These are phyloP conservation scores for Trichosporon sp. DNA, from an alignment of 1,284 basidiomycete genomes.

Conservation along the genomic window DNA sequence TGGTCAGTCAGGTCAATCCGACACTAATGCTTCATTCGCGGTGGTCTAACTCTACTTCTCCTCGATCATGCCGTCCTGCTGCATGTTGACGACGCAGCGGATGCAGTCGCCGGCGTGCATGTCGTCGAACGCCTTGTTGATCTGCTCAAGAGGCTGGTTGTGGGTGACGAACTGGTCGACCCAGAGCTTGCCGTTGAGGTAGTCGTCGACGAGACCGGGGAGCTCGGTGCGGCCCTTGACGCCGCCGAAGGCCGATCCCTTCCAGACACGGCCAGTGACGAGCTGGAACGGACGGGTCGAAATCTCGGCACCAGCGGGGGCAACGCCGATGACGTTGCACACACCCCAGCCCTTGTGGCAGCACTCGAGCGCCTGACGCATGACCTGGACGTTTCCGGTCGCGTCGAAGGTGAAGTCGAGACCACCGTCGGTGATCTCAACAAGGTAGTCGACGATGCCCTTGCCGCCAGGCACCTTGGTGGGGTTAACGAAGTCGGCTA, in stretches of 20 bases:
- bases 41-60: not conserved
- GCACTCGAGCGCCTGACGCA: conserved; percentile 91
- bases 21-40: not conserved
- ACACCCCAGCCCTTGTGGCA: conserved; percentile 99
- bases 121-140: conserved; percentile 86
- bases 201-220: conserved; percentile 73
- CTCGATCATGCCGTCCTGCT: conserved; percentile 25
- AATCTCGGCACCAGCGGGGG: conserved; percentile 96
- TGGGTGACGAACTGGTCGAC: conserved; percentile 90
- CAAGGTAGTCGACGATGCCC: conserved; percentile 79
- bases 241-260: conserved; percentile 93
- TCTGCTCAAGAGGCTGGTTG: conserved; percentile 65
- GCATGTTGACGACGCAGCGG: conserved; percentile 66
- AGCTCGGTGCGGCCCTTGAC: conserved; percentile 96
- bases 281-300: conserved; percentile 83
- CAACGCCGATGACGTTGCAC: conserved; percentile 89
- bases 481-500: conserved; percentile 86
- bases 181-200: conserved; percentile 48
- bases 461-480: conserved; percentile 67
- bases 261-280: conserved; percentile 87
- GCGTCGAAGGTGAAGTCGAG: conserved; percentile 96
- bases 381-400: conserved; percentile 92
- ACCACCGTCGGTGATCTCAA: conserved; percentile 94
- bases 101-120: conserved; percentile 95
- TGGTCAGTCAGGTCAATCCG: not conserved